Evolutionary conservation across 2,329 filamentous ascomycete species (phyloP).

Genomic region (Diaporthe sp.): DNA sequence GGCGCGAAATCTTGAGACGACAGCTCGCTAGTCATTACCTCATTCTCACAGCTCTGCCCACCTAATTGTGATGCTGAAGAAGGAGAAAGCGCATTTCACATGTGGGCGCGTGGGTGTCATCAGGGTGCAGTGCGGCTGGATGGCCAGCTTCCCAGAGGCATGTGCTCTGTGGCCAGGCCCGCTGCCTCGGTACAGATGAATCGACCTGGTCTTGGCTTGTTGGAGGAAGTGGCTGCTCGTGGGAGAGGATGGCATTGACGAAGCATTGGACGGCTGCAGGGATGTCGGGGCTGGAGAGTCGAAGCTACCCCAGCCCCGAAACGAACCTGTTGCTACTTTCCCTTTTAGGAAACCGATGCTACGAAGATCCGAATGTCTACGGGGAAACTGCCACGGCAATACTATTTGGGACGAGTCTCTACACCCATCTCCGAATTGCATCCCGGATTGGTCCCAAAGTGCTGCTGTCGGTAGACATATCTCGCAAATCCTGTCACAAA

Average conservation of each 20-base stretch:
- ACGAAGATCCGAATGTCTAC: background rate
- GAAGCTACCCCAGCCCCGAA: slow-evolving; percentile 27
- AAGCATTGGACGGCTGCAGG: slow-evolving; percentile 6
- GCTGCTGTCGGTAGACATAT: background rate
- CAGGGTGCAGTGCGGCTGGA: background rate
- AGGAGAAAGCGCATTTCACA: slow-evolving; percentile 20
- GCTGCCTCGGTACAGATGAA: slow-evolving; percentile 14
- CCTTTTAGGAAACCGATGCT: slow-evolving; percentile 28
- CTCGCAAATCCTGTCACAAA: background rate
- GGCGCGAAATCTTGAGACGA: background rate
- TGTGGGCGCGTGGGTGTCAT: slow-evolving; percentile 9
- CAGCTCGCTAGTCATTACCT: slow-evolving; percentile 18
- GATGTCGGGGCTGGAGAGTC: background rate
- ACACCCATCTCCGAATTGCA: background rate
- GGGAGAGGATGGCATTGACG: slow-evolving; percentile 7
- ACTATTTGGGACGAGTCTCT: background rate
- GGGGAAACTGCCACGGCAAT: background rate
- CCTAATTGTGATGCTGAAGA: background rate
- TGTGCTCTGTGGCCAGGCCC: slow-evolving; percentile 18
- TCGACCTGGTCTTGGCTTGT: slow-evolving; percentile 4
- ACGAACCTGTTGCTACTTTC: slow-evolving; percentile 16
- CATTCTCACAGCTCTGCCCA: background rate
- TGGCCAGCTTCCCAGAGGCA: background rate
- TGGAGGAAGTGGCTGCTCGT: background rate
- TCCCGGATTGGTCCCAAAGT: background rate